phyloP scores from a whole-genome alignment of 495 filamentous ascomycete species.

The Trichoderma asperelloides region DNA sequence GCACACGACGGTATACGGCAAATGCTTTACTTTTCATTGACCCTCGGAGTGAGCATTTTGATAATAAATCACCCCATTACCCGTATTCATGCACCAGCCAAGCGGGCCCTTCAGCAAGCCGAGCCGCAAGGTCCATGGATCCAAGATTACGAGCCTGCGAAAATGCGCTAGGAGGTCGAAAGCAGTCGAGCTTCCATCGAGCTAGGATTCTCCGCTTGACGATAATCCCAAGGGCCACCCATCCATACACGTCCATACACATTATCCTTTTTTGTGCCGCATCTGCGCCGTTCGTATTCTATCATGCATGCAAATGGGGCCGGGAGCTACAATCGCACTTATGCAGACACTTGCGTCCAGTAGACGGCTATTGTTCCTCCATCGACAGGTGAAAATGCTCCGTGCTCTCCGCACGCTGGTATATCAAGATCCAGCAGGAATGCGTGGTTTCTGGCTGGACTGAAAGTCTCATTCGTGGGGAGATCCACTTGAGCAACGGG shows the following conservation, averaged over 20 bases:
- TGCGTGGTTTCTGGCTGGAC: not conserved
- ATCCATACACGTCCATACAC: not conserved
- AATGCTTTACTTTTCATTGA: not conserved
- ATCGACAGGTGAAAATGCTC: slow-evolving; percentile 1
- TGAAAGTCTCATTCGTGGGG: slow-evolving; percentile 4
- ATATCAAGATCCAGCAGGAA: not conserved
- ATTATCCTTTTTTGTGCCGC: not conserved
- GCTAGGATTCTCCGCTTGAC: slow-evolving; percentile 2
- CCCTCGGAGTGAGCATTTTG: not conserved
- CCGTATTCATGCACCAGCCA: not conserved
- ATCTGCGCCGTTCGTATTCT: not conserved
- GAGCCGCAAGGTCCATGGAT: not conserved
- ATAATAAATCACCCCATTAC: not conserved
- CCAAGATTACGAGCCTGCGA: not conserved
- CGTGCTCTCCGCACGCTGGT: not conserved
- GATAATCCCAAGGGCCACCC: not conserved
- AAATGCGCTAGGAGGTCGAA: not conserved
- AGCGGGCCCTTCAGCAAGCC: not conserved
- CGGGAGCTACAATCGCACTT: not conserved
- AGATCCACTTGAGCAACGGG: not conserved
- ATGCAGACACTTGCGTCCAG: slow-evolving; percentile 1
- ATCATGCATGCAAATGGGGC: not conserved
- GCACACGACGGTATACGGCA: too few species aligned
- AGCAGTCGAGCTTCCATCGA: not conserved
- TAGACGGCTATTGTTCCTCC: not conserved